phyloP scores from a whole-genome alignment of 2,329 filamentous ascomycete species.

The Scorias spongiosa region DNA sequence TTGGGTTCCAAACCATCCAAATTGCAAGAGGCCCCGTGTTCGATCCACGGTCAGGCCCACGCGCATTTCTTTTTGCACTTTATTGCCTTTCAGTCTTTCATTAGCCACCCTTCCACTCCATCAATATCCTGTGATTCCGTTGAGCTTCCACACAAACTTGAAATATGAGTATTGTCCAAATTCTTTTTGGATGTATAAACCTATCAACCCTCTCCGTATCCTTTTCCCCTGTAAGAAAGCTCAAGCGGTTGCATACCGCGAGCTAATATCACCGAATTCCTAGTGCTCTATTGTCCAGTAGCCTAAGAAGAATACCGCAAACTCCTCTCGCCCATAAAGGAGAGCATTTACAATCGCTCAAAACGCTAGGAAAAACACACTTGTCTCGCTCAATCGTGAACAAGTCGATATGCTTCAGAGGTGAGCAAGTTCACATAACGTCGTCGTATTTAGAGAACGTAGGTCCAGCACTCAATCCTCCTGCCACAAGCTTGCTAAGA shows the following conservation, averaged over 20 bases:
- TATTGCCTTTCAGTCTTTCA: no score
- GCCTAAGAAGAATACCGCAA: background rate
- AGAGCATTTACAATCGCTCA: background rate
- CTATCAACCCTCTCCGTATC: background rate
- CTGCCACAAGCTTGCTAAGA: slow-evolving; percentile 11
- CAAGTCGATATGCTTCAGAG: no score
- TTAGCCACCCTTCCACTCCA: no score
- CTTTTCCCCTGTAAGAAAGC: background rate
- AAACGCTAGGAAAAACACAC: background rate
- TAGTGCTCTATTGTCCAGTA: background rate
- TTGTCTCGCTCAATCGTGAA: no score
- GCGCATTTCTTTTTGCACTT: background rate
- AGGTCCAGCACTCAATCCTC: slow-evolving; percentile 15
- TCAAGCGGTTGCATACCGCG: background rate
- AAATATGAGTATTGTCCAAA: background rate
- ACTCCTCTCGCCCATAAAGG: background rate
- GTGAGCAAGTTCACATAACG: background rate
- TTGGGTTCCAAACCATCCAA: background rate
- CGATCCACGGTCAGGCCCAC: background rate
- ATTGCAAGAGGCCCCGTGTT: background rate
- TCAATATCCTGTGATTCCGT: no score
- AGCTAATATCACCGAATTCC: background rate
- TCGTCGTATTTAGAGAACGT: slow-evolving; percentile 14
- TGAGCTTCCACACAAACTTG: background rate
- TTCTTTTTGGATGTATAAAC: background rate